Percentiles rank a stretch among this genome's conserved stretches.
Evolutionary conservation across 176 grass and related monocot genomes (phyloP).

Genomic region (Chloris gayana): DNA sequence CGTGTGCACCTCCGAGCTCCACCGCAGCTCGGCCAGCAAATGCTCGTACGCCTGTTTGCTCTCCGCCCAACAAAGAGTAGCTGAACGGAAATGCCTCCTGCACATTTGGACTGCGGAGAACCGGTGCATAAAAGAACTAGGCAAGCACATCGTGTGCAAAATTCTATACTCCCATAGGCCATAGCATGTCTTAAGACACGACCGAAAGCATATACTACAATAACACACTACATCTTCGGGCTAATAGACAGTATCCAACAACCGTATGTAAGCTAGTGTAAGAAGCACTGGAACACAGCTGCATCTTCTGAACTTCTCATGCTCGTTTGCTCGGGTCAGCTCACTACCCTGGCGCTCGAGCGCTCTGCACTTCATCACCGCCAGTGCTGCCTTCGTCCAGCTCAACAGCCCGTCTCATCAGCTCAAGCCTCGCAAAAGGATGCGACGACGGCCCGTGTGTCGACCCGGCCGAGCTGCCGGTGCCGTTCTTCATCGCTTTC

Average conservation of each 20-base stretch:
- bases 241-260: not conserved
- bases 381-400: slow-evolving; percentile 21
- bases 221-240: not conserved
- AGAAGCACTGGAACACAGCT: not conserved
- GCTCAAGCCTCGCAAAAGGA: slow-evolving; percentile 13
- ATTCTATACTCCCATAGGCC: too few relatives aligned
- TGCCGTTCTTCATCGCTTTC: slow-evolving; percentile 39
- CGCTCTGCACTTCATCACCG: not conserved
- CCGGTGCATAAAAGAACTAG: too few relatives aligned
- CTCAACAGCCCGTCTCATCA: slow-evolving; percentile 30
- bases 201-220: not conserved
- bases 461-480: not conserved
- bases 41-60: too few relatives aligned
- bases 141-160: too few relatives aligned
- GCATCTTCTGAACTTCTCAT: not conserved
- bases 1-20: too few relatives aligned
- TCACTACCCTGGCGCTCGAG: not conserved
- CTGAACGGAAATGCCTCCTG: too few relatives aligned
- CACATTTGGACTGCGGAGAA: too few relatives aligned
- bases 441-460: not conserved
- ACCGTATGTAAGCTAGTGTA: not conserved
- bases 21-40: too few relatives aligned
- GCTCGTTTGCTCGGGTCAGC: not conserved
- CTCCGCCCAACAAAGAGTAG: too few relatives aligned
- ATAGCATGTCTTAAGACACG: too few relatives aligned